Percentiles rank a stretch among this genome's conserved stretches.
Evolutionary conservation across 306 rosid species (phyloP).

Genomic region (Abrus pulchellus): DNA sequence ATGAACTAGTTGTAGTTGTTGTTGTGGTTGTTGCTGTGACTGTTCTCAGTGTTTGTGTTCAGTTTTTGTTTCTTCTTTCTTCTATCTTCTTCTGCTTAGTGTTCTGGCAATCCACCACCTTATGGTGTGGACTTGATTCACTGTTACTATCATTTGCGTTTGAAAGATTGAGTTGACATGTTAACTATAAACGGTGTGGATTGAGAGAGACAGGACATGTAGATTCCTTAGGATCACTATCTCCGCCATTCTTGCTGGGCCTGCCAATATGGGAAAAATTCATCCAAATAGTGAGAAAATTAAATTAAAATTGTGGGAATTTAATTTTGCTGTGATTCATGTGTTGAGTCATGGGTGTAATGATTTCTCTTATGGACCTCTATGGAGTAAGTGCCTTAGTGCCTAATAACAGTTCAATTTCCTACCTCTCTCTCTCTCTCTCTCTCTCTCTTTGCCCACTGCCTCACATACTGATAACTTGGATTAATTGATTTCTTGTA

Average conservation of each 20-base stretch:
- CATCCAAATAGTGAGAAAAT: too few species aligned
- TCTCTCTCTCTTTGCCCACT: not conserved
- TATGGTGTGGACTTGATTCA: constrained; percentile 27
- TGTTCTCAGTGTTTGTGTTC: constrained; percentile 25
- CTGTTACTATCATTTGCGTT: constrained; percentile 45
- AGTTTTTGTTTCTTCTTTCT: not conserved
- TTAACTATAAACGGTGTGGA: constrained; percentile 54
- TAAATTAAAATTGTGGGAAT: not conserved
- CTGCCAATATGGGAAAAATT: constrained; percentile 52
- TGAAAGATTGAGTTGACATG: constrained; percentile 51
- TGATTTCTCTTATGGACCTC: constrained; percentile 46
- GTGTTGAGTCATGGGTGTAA: constrained; percentile 51
- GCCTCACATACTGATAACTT: not conserved
- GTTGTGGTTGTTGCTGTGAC: constrained; percentile 3
- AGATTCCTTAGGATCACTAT: constrained; percentile 42
- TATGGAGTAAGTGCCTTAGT: constrained; percentile 46
- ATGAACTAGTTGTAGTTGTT: constrained; percentile 28
- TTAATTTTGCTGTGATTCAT: not conserved
- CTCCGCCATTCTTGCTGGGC: constrained; percentile 62
- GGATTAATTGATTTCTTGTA: not conserved
- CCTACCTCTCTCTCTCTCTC: constrained; percentile 11
- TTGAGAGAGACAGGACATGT: constrained; percentile 38
- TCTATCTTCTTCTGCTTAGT: not conserved
- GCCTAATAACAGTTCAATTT: constrained; percentile 48
- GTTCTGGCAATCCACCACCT: constrained; percentile 45